Percentiles rank a stretch among this genome's conserved stretches.
phyloP scores from a whole-genome alignment of 2,329 filamentous ascomycete species.

The Acrocalymma vagum region DNA sequence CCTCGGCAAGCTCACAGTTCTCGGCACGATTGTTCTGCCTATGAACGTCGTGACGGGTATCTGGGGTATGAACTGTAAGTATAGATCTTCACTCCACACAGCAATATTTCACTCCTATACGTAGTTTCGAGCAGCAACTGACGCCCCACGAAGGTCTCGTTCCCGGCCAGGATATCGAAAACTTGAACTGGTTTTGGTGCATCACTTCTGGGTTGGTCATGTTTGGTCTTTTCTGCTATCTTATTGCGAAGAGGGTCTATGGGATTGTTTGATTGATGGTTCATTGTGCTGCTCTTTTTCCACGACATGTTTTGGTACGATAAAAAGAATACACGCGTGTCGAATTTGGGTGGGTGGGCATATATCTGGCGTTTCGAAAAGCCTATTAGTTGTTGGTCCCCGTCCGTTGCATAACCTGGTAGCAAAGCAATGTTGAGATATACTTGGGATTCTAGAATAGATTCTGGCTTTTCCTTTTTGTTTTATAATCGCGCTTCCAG shows the following conservation, averaged over 20 bases:
- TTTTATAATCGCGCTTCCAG: too few species aligned
- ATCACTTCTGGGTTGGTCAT: conserved; percentile 76
- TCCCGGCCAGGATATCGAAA: conserved; percentile 86
- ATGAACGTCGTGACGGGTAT: conserved; percentile 99
- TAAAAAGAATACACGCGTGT: too few species aligned
- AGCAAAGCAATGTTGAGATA: too few species aligned
- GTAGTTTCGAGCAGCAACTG: not conserved
- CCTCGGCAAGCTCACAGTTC: conserved; percentile 90
- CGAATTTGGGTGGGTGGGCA: too few species aligned
- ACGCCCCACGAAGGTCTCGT: conserved; percentile 66
- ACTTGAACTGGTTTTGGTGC: conserved; percentile 61
- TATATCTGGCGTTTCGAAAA: too few species aligned
- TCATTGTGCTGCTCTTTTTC: too few species aligned
- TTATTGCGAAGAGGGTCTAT: conserved; percentile 77
- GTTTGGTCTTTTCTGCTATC: conserved; percentile 83
- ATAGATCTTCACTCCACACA: not conserved
- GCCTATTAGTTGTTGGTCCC: too few species aligned
- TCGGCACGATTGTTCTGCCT: conserved; percentile 95
- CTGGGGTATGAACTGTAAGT: conserved; percentile 87
- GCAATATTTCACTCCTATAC: not conserved
- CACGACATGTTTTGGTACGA: too few species aligned
- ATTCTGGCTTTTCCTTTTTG: too few species aligned
- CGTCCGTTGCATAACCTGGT: too few species aligned
- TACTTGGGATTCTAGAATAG: too few species aligned
- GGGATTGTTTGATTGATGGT: conserved; percentile 45